These are phyloP conservation scores for Claviceps sp. DNA, from an alignment of 2,329 filamentous ascomycete species.

Conservation along the genomic window DNA sequence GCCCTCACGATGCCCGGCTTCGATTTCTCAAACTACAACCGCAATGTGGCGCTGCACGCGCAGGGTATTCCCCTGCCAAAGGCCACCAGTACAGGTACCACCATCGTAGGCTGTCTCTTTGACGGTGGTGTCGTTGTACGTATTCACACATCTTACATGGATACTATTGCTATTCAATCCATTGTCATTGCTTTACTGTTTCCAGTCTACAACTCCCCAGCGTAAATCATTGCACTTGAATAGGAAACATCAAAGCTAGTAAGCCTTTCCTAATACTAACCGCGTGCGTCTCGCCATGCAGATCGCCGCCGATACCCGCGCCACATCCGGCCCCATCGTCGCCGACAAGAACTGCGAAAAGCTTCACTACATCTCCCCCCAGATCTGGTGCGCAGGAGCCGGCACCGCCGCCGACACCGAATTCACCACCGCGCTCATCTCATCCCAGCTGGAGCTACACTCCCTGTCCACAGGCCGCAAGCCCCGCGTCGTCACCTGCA, in stretches of 20 bases:
- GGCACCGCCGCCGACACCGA: constrained; percentile 97
- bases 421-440: constrained; percentile 97
- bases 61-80: constrained; percentile 90
- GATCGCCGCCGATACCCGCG: constrained; percentile 97
- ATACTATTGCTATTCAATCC: neutral
- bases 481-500: constrained; percentile 94
- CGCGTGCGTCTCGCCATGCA: constrained; percentile 18
- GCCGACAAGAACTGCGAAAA: constrained; percentile 99
- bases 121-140: constrained; percentile 89
- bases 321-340: constrained; percentile 92
- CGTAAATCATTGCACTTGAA: neutral
- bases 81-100: constrained; percentile 96
- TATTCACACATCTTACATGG: constrained; percentile 11
- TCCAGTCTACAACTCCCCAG: neutral
- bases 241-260: neutral
- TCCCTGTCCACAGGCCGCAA: constrained; percentile 90
- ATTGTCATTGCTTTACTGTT: neutral
- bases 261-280: neutral
- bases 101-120: constrained; percentile 94
- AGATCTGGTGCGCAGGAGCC: constrained; percentile 98
- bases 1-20: constrained; percentile 72
- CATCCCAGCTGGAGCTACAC: constrained; percentile 96
- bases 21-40: constrained; percentile 99
- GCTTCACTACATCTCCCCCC: constrained; percentile 94
- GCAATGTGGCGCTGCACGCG: constrained; percentile 91